Conservation (phyloP, 2,329 filamentous ascomycete species). For the Sporothrix humicola region DNA sequence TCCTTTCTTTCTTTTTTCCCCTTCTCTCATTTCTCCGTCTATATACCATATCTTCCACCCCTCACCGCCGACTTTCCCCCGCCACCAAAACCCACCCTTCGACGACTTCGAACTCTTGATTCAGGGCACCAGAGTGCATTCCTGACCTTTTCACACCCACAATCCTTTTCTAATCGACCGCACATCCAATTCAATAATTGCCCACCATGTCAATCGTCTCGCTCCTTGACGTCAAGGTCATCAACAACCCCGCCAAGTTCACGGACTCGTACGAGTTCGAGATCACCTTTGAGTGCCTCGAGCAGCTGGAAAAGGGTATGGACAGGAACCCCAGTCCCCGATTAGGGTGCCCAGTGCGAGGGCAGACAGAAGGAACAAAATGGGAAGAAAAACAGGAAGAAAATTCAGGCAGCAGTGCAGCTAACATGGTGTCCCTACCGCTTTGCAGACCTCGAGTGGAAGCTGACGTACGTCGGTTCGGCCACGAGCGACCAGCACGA, state of each 20-base stretch:
- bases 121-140: not conserved
- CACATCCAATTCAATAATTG: not conserved
- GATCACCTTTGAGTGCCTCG: constrained; percentile 97
- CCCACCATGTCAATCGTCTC: constrained; percentile 90
- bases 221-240: constrained; percentile 90
- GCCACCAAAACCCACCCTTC: constrained; percentile 1
- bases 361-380: not conserved
- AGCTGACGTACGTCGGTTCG: constrained; percentile 97
- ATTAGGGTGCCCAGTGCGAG: not conserved
- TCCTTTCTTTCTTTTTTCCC: constrained; percentile 25
- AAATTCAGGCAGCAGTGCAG: not conserved
- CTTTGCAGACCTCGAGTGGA: constrained; percentile 90
- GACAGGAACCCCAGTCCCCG: not conserved
- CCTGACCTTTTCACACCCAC: not conserved
- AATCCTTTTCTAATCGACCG: not conserved
- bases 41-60: not conserved
- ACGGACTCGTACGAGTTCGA: constrained; percentile 94
- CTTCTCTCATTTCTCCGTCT: not conserved
- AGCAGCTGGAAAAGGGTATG: constrained; percentile 88
- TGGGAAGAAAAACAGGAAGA: not conserved
- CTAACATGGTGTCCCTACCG: not conserved
- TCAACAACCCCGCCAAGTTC: constrained; percentile 97
- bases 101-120: not conserved
- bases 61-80: constrained; percentile 9
- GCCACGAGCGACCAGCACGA: constrained; percentile 97